phyloP scores from a whole-genome alignment of 176 grass and related monocot species.

The Ensete glaucum region DNA sequence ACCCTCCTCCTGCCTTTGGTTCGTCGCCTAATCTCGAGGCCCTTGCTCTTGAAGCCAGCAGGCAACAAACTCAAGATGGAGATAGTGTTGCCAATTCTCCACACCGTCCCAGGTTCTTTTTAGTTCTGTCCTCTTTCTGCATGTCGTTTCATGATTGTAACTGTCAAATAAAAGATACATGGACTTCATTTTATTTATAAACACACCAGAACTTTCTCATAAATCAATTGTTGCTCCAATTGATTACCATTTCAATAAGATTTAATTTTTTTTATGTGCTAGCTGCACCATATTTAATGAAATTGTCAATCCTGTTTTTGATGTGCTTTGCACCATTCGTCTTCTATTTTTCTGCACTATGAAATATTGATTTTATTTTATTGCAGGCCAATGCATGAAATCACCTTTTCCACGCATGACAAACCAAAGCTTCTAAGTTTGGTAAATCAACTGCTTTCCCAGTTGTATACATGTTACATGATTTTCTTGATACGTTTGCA shows the following conservation, averaged over 20 bases:
- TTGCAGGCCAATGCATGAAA: slow-evolving; percentile 99
- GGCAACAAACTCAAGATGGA: slow-evolving; percentile 40
- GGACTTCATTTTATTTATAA: background rate
- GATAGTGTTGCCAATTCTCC: slow-evolving; percentile 51
- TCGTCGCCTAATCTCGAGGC: slow-evolving; percentile 88
- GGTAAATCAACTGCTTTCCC: slow-evolving; percentile 38
- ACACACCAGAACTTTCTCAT: background rate
- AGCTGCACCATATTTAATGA: background rate
- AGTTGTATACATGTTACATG: background rate
- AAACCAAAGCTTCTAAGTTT: slow-evolving; percentile 98
- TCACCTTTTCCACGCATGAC: slow-evolving; percentile 89
- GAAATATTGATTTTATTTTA: slow-evolving; percentile 20
- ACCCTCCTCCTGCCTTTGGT: slow-evolving; percentile 90
- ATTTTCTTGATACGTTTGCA: background rate
- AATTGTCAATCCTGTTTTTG: background rate
- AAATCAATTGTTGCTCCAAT: too few relatives aligned
- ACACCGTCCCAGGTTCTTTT: slow-evolving; percentile 46
- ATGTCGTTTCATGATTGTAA: background rate
- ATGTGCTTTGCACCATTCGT: background rate
- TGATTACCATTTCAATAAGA: too few relatives aligned
- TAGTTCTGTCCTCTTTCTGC: slow-evolving; percentile 1
- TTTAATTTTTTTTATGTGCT: too few relatives aligned
- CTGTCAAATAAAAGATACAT: background rate
- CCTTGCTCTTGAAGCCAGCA: slow-evolving; percentile 68
- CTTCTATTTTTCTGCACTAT: slow-evolving; percentile 17